Evolutionary conservation across 2,329 filamentous ascomycete genomes (phyloP), one percentile per base, ranked within the genome.

Genomic region (Ophiosphaerella korrae): DNA sequence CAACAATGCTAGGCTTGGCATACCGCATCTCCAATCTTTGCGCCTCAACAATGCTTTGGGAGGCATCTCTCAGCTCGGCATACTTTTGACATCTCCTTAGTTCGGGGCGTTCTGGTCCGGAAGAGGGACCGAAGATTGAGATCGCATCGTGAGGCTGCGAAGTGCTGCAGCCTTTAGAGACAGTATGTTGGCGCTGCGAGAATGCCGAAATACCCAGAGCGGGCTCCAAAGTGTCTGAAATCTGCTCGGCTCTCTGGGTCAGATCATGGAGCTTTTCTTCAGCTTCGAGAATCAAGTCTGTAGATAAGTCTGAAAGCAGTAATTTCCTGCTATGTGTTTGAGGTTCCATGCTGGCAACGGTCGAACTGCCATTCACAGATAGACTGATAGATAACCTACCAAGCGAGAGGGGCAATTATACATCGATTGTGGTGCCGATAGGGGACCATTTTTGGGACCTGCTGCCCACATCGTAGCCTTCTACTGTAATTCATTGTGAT

Each of bases 31-130:
- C 53, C 35, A 55, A 49, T 50, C 53, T 52, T 53, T 55, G 48
- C 49, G 37, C 45, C 53, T 55, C 36, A 55, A 53, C 38, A 55
- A 55, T 55, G 38, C 45, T 53, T 55, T n/a, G n/a, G n/a, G n/a
- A n/a, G n/a, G n/a, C n/a, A n/a, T n/a, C n/a, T n/a, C n/a, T n/a
- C n/a, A n/a, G 42, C 53, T 55, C 43, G 39, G 53, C 29, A 55
- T 55, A 55, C 52, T 55, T 55, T 55, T 48, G 36, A 50, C 42
- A 53, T 55, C 53, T 55, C 49, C 53, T 55, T 29, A 55, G 26
- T 45, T 53, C 41, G 40, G 53, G 45, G 45, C 53, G 42, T 55
- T 55, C 24, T 26, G 24, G 42, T 55, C 53, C 39, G 39, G 49
- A 55, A 52, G 53, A 48, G 40, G 49, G 24, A 53, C 49, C 50